Conservation (phyloP, 805 yeast genomes). For the Myxozyma udenii region DNA sequence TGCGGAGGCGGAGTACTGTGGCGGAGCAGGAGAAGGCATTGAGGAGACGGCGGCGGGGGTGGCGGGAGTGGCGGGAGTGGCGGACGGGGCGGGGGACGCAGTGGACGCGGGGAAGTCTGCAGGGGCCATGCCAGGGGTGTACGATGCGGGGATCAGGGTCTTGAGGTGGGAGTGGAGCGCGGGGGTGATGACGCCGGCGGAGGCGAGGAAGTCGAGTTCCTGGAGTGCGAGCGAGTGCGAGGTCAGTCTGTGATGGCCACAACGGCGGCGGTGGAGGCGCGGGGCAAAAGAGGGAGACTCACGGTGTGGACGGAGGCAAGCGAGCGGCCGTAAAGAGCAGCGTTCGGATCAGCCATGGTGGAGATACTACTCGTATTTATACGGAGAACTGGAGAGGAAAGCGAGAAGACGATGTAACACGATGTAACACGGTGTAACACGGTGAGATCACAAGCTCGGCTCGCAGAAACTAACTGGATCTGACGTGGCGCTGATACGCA, state of each 20-base stretch:
- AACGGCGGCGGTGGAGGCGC: neutral
- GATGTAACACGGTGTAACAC: too few relatives aligned
- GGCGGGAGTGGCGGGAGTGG: constrained; percentile 6
- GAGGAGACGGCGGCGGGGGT: constrained; percentile 1
- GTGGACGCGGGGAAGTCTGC: constrained; percentile 4
- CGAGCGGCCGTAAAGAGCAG: constrained; percentile 60
- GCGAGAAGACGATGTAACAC: too few relatives aligned
- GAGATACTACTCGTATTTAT: too few relatives aligned
- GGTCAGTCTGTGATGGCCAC: too few relatives aligned
- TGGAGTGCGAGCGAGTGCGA: constrained; percentile 23
- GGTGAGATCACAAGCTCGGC: too few relatives aligned
- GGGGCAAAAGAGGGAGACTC: constrained; percentile 23
- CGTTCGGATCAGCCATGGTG: constrained; percentile 24
- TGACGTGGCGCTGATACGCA: too few relatives aligned
- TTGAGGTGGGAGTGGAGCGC: constrained; percentile 52
- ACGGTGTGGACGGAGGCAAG: constrained; percentile 64
- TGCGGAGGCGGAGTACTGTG: constrained; percentile 29
- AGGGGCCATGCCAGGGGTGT: constrained; percentile 35
- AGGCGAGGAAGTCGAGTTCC: constrained; percentile 75
- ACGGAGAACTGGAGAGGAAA: too few relatives aligned
- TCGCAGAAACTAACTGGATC: too few relatives aligned
- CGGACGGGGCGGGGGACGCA: constrained; percentile 9
- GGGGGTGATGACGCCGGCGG: constrained; percentile 66
- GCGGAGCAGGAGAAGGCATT: constrained; percentile 27
- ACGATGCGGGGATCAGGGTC: constrained; percentile 50